A percentile compares a stretch with the other conserved stretches of the same genome.
Evolutionary conservation across 106 monocot species (phyloP).

Genomic region (Vanilla planifolia): DNA sequence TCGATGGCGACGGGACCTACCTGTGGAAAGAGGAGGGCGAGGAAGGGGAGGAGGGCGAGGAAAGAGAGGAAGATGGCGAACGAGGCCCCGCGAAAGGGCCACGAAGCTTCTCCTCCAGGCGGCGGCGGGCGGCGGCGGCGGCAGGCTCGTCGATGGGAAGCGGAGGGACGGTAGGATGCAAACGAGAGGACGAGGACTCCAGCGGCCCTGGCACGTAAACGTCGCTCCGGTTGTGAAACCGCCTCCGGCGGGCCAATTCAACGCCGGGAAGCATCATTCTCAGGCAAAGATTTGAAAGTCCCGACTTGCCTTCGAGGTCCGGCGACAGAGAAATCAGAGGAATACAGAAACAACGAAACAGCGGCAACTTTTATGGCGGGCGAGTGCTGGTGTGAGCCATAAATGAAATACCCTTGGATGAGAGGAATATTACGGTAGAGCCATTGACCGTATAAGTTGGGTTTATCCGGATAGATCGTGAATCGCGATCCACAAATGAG

Average conservation of each 20-base stretch:
- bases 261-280: conserved; percentile 54
- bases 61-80: neutral
- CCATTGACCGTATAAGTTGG: no score
- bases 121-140: conserved; percentile 29
- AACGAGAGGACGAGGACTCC: neutral
- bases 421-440: no score
- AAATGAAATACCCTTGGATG: no score
- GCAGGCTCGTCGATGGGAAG: conserved; percentile 29
- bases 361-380: no score
- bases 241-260: conserved; percentile 52
- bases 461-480: no score
- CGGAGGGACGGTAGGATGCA: neutral
- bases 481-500: no score
- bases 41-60: conserved; percentile 1
- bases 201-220: neutral
- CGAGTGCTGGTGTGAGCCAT: no score
- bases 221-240: conserved; percentile 37
- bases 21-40: conserved; percentile 1
- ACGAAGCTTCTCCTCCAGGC: conserved; percentile 48
- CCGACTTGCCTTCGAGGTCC: no score
- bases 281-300: no score
- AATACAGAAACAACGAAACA: no score
- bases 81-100: conserved; percentile 4
- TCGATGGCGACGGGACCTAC: conserved; percentile 4
- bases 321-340: no score